phyloP scores from a whole-genome alignment of 768 basidiomycete genomes.

The Tricholoma furcatifolium region DNA sequence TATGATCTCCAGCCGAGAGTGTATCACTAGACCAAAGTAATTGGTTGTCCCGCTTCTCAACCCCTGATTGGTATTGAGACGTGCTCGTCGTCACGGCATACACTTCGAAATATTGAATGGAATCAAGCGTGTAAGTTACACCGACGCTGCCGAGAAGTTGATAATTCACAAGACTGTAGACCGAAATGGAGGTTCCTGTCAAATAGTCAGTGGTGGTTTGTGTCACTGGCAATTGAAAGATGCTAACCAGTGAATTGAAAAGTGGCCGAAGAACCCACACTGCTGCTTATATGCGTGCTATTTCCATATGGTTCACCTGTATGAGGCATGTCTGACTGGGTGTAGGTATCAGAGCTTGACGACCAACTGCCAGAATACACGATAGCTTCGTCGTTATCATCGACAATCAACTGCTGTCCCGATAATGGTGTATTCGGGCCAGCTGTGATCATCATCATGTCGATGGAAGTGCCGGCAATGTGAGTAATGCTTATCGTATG shows the following conservation, averaged over 20 bases:
- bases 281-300: background rate
- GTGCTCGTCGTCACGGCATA: background rate
- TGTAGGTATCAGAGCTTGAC: background rate
- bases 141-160: background rate
- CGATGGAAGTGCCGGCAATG: background rate
- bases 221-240: background rate
- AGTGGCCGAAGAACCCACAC: background rate
- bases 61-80: background rate
- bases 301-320: background rate
- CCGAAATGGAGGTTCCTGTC: background rate
- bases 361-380: background rate
- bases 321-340: too few relatives aligned
- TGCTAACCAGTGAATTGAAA: background rate
- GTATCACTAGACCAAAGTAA: background rate
- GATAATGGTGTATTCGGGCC: background rate
- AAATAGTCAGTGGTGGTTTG: background rate
- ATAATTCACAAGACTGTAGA: constrained; percentile 1
- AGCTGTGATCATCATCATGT: constrained; percentile 3
- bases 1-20: background rate
- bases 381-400: background rate
- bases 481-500: constrained; percentile 2
- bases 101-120: background rate
- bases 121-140: background rate
- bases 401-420: background rate
- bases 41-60: background rate